Evolutionary conservation across 2,329 filamentous ascomycete species (phyloP), one percentile per base, ranked within the genome.

Genomic region (Pseudogymnoascus sp.): DNA sequence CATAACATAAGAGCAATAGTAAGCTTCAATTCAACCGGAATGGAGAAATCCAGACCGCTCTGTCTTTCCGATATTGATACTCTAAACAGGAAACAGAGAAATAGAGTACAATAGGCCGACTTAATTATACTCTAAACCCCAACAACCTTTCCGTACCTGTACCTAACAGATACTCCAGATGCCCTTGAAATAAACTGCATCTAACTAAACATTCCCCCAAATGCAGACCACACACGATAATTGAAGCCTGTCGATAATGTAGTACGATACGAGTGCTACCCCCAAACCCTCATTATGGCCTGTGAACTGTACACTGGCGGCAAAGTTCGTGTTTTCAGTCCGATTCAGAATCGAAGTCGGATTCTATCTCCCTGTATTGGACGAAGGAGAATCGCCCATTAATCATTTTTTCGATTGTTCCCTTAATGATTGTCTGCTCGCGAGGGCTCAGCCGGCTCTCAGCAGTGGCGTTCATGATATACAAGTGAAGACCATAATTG

Each of bases 381-480:
- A 68, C 66, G 44, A 73, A 76, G 7, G 74, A 72, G 59, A 76
- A 76, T 50, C 69, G 71, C 7, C 74, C 75, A 66, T 71, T 70
- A 7, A 75, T 69, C 31, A 68, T 71, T 13, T 65, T 67, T 15
- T 60, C 64, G 56, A 76, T 68, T 10, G 63, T 66, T 9, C 70
- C 60, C 62, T 67, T 68, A 31, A 76, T 73, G 4, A 61, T 62
- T 7, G 37, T 35, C 38, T 72, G 66, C 31, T 75, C 68, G 2
- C 61, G 37, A 10, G 69, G 68, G 7, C 60, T 69, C 11, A 76
- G 59, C 38, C 70, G 65, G 23, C 67, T 62, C 31, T 72, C 69
- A 11, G 68, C 53, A 53, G 68, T 69, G 46, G 74, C 72, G 46
- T 66, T 72, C 68, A 74, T 69, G 10, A 76, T 67, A 31, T 68